Percentiles rank a stretch among this genome's conserved stretches.
phyloP scores from a whole-genome alignment of 2,329 filamentous ascomycete species.

The Metarhizium sp. region DNA sequence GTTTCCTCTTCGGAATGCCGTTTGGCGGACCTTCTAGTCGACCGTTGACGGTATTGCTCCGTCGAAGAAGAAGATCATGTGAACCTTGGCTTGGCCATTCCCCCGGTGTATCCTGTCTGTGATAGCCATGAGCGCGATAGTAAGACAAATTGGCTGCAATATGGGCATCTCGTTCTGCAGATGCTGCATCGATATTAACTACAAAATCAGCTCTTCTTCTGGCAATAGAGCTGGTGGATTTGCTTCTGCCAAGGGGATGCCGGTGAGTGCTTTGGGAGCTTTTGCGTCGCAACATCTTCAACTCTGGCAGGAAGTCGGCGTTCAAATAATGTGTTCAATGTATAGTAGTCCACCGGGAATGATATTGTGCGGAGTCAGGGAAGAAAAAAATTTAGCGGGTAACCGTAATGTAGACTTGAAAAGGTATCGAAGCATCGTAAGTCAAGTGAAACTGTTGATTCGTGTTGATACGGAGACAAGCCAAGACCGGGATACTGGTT shows the following conservation, averaged over 20 bases:
- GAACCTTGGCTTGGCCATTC: conserved; percentile 13
- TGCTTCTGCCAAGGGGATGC: conserved; percentile 38
- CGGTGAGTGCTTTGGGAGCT: conserved; percentile 32
- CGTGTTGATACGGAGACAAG: not conserved
- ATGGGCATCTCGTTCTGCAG: conserved; percentile 49
- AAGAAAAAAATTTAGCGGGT: not conserved
- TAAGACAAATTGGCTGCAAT: conserved; percentile 55
- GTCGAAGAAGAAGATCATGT: conserved; percentile 11
- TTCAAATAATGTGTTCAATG: not conserved
- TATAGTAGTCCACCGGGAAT: not conserved
- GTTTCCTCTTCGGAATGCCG: conserved; percentile 21
- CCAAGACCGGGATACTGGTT: not conserved
- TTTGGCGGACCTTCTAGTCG: conserved; percentile 9
- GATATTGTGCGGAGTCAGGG: not conserved
- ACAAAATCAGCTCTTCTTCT: conserved; percentile 30
- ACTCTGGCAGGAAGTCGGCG: not conserved
- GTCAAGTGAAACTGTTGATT: not conserved
- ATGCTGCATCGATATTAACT: conserved; percentile 37
- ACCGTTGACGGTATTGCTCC: conserved; percentile 13
- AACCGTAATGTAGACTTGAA: not conserved
- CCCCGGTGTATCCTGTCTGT: not conserved
- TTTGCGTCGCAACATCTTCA: conserved; percentile 39
- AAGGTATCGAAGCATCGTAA: not conserved
- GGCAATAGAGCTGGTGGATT: conserved; percentile 39
- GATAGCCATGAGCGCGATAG: conserved; percentile 37